Percentiles rank a stretch among this genome's conserved stretches.
Conservation (phyloP, 2,329 filamentous ascomycete genomes). For the Dothideomycetes sp. region DNA sequence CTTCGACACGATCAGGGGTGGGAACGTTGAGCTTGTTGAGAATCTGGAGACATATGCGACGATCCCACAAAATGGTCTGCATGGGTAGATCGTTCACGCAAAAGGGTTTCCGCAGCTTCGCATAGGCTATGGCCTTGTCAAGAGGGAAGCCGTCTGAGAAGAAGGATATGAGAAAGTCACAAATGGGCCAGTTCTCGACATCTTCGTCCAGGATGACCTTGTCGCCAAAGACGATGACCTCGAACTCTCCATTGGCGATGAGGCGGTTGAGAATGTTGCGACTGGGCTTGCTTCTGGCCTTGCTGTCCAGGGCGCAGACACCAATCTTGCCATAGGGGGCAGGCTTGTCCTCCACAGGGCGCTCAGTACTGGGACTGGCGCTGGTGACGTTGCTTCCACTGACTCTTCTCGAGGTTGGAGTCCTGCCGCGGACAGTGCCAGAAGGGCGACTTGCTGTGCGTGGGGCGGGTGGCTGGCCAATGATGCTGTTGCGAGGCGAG, state of each 20-base stretch:
- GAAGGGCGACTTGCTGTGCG: slow-evolving; percentile 1
- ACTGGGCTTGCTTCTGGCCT: slow-evolving; percentile 93
- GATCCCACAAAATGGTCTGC: slow-evolving; percentile 95
- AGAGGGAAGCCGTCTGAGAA: slow-evolving; percentile 96
- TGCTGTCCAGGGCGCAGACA: slow-evolving; percentile 89
- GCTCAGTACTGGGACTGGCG: slow-evolving; percentile 66
- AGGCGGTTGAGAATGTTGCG: slow-evolving; percentile 90
- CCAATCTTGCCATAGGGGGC: slow-evolving; percentile 59
- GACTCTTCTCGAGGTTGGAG: slow-evolving; percentile 57
- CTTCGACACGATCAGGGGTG: slow-evolving; percentile 78
- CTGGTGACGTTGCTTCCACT: slow-evolving; percentile 76
- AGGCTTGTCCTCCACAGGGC: slow-evolving; percentile 44
- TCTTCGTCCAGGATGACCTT: slow-evolving; percentile 97
- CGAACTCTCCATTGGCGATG: slow-evolving; percentile 87
- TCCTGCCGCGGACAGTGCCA: slow-evolving; percentile 27
- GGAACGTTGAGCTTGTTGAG: slow-evolving; percentile 83
- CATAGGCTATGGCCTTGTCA: slow-evolving; percentile 94
- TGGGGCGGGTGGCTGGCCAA: slow-evolving; percentile 1
- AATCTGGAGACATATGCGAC: slow-evolving; percentile 76
- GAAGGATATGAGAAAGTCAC: slow-evolving; percentile 95
- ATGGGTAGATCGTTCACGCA: slow-evolving; percentile 96
- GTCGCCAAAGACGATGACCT: slow-evolving; percentile 95
- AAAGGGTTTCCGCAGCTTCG: slow-evolving; percentile 84
- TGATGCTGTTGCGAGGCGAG: slow-evolving; percentile 2
- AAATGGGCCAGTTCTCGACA: slow-evolving; percentile 91